Percentiles rank a stretch among this genome's conserved stretches.
Evolutionary conservation across 2,329 filamentous ascomycete genomes (phyloP).

Genomic region (Sarocladium strictum): DNA sequence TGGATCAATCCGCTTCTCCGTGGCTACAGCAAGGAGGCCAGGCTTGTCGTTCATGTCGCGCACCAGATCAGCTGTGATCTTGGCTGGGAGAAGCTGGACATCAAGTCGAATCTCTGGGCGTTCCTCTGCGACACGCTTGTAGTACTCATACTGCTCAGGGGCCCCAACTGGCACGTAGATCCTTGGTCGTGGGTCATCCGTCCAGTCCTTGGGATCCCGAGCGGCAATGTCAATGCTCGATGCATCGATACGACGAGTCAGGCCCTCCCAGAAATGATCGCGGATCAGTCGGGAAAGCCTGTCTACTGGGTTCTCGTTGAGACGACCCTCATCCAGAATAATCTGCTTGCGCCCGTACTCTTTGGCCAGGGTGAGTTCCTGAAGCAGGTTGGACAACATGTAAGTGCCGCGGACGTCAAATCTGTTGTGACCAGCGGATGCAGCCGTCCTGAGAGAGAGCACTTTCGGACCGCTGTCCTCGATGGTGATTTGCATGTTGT

Average conservation of each 20-base stretch:
- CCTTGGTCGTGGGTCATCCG: slow-evolving; percentile 76
- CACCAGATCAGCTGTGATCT: slow-evolving; percentile 76
- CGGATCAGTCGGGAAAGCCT: slow-evolving; percentile 81
- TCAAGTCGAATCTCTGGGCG: slow-evolving; percentile 82
- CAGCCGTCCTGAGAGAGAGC: slow-evolving; percentile 76
- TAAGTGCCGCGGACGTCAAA: slow-evolving; percentile 94
- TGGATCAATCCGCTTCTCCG: slow-evolving; percentile 65
- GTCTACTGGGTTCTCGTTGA: slow-evolving; percentile 93
- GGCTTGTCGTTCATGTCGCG: slow-evolving; percentile 81
- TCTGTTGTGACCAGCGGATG: slow-evolving; percentile 77
- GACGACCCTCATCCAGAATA: slow-evolving; percentile 79
- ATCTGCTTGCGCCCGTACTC: slow-evolving; percentile 86
- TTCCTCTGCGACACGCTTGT: slow-evolving; percentile 70
- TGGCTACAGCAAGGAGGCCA: slow-evolving; percentile 82
- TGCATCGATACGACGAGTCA: slow-evolving; percentile 86
- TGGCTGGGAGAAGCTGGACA: slow-evolving; percentile 70
- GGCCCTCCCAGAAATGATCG: slow-evolving; percentile 85
- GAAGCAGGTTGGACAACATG: slow-evolving; percentile 92
- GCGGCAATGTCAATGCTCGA: slow-evolving; percentile 82
- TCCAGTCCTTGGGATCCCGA: slow-evolving; percentile 93
- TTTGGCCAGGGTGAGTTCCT: slow-evolving; percentile 89
- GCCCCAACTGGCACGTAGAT: slow-evolving; percentile 86
- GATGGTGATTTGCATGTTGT: slow-evolving; percentile 95
- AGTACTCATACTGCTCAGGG: slow-evolving; percentile 86
- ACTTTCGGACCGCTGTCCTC: slow-evolving; percentile 93